Percentiles rank a stretch among this genome's conserved stretches.
Evolutionary conservation across 2,329 filamentous ascomycete genomes (phyloP).

Genomic region (Diaporthe citrichinensis): DNA sequence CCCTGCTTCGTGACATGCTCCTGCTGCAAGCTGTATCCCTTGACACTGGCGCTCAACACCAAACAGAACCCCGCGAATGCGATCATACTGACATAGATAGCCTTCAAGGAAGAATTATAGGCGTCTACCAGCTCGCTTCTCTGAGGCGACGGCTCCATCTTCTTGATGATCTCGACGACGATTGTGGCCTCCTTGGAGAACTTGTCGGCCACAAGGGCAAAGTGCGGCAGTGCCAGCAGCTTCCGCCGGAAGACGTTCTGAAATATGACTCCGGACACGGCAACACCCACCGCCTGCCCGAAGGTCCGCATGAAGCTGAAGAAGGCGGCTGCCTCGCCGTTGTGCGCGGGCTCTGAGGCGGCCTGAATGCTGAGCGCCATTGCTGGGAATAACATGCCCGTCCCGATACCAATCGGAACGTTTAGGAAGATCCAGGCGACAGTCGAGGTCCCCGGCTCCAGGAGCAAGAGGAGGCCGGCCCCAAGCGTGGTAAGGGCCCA

Average conservation of each 20-base stretch:
- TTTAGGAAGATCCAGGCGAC: constrained; percentile 73
- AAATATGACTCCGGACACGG: constrained; percentile 77
- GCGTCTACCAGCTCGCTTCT: constrained; percentile 50
- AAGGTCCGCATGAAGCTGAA: constrained; percentile 77
- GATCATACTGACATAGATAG: constrained; percentile 52
- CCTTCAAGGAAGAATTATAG: constrained; percentile 51
- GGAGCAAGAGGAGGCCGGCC: constrained; percentile 66
- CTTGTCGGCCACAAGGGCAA: constrained; percentile 57
- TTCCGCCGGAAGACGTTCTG: constrained; percentile 73
- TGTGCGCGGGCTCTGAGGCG: constrained; percentile 59
- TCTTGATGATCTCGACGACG: constrained; percentile 70
- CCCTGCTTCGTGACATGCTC: constrained; percentile 50
- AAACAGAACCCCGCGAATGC: constrained; percentile 48
- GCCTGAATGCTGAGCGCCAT: constrained; percentile 76
- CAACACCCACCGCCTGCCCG: constrained; percentile 76
- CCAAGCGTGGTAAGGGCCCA: constrained; percentile 73
- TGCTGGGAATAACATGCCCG: constrained; percentile 76
- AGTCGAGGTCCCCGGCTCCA: constrained; percentile 63
- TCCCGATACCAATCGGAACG: constrained; percentile 71
- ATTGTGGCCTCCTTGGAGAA: constrained; percentile 71
- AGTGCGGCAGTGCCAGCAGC: constrained; percentile 59
- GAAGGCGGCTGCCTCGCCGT: constrained; percentile 73
- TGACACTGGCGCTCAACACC: constrained; percentile 49
- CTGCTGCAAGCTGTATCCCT: constrained; percentile 50
- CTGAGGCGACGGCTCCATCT: constrained; percentile 56